Base-by-base conservation (phyloP, 192 early-diverging fungal species). In the Coemansia sp. region DNA sequence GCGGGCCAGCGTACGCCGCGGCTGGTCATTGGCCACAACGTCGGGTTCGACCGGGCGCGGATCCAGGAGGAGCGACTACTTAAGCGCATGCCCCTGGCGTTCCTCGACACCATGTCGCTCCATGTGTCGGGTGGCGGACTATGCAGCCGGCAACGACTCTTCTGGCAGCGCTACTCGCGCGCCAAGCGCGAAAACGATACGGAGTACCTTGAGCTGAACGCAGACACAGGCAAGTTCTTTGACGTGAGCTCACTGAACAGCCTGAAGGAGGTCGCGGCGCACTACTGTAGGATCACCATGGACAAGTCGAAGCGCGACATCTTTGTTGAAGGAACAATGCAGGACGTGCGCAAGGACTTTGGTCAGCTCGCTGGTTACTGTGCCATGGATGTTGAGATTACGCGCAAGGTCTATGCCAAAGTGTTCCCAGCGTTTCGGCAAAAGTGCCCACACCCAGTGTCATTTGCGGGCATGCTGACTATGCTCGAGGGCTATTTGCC, bases 361-460 rank as follows among this genome's bases (percentile, higher is more conserved):
- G 73, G 87, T 11, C 43, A 72, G 14, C 68, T 91, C 21, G 85
- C 93, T 72, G 58, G 36, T 8, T 98, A 98, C 68, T 97, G 95
- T 69, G 93, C 94, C 14, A 70, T 63, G n/a, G 97, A 98, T 72
- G 95, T 97, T 0, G 56, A 56, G 0, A 78, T 85, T 12, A 97
- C 97, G 1, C 86, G 88, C 32, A 58, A 72, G 26, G 84, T 98
- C 15, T 95, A 87, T 57, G 68, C 74, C 39, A 58, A 62, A 22
- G 83, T 93, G 1, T 86, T 91, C 1, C 88, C 90, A 18, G 75
- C 73, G 33, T 98, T 89, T 67, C 60, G 72, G 18, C 38, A 81
- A 18, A 92, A 92, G 41, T 97, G 95, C 61, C 97, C 97, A 14
- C 95, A 96, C 59, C 94, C 95, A 3, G 92, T 88, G 34, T 94